Conservation (phyloP, 1,284 basidiomycete species). For the Rhodofomes roseus region DNA sequence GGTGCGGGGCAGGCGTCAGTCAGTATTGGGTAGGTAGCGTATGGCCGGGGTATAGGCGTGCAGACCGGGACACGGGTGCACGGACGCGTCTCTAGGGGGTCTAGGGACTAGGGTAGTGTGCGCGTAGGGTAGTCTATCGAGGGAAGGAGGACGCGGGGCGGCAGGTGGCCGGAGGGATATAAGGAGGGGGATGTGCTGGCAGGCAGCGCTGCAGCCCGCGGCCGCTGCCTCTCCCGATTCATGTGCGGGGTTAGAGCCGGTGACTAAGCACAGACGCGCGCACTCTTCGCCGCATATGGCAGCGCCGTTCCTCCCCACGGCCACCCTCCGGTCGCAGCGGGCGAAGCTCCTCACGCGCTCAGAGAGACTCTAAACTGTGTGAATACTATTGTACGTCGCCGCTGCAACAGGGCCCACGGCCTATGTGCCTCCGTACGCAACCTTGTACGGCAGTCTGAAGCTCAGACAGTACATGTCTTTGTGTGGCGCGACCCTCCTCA, state of each 20-base stretch:
- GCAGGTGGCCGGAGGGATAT: slow-evolving; percentile 1
- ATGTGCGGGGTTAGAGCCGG: slow-evolving; percentile 15
- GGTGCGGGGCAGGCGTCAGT: slow-evolving; percentile 2
- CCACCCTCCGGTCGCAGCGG: no score
- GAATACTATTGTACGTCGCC: not conserved
- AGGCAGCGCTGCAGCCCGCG: not conserved
- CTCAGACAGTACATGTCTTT: slow-evolving; percentile 99
- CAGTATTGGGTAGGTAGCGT: slow-evolving; percentile 8
- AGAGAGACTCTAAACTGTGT: not conserved
- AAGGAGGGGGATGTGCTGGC: slow-evolving; percentile 23
- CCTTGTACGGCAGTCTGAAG: slow-evolving; percentile 75
- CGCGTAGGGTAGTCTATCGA: slow-evolving; percentile 21
- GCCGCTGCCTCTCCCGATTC: not conserved
- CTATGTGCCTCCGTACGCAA: slow-evolving; percentile 34
- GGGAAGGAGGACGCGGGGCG: not conserved
- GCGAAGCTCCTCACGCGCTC: not conserved
- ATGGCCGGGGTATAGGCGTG: slow-evolving; percentile 10
- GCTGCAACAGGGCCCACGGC: not conserved
- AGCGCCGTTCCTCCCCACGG: no score
- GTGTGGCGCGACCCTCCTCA: slow-evolving; percentile 92
- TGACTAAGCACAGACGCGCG: slow-evolving; percentile 19
- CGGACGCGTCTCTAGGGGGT: slow-evolving; percentile 4
- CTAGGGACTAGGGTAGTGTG: slow-evolving; percentile 13
- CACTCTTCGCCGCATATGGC: not conserved
- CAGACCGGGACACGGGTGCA: slow-evolving; percentile 4